Base-by-base conservation (phyloP, 768 basidiomycete species). In the Glaciozyma antarctica region DNA sequence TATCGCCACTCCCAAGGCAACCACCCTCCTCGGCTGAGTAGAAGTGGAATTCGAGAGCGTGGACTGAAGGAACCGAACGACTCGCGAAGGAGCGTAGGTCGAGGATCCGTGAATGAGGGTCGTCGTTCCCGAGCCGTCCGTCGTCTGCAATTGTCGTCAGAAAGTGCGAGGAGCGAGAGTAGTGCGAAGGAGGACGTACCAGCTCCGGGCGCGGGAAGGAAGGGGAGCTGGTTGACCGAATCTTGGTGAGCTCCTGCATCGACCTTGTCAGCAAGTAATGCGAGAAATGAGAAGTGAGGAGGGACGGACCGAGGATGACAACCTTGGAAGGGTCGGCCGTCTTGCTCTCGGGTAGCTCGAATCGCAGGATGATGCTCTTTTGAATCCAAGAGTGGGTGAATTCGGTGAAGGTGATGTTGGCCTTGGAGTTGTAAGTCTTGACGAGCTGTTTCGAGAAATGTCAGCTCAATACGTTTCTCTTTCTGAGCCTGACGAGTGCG, bases 1-100 rank as follows among this genome's bases (percentile, higher is more conserved):
- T 41, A 41, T 41, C 38, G 10, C 38, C 38, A 41, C 38, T 41
- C 2, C 38, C 38, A 41, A 3, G n/a, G 57, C 43, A 69, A 53
- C 78, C 78, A 15, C 78, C 78, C 66, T 79, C 78, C 64, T 79
- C 78, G 3, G 78, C 78, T 7, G 73, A 73, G 68, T 73, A 79
- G 65, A 75, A 78, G 68, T 76, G 75, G 66, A 78, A 77, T 66
- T 80, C 78, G 62, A 80, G 71, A 9, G 77, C 74, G 22, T 73
- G 71, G 21, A 66, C 63, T 12, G 63, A 61, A 30, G 79, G 79
- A 13, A 68, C 74, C n/a, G 68, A 70, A 78, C 43, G 70, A 68
- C 17, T 73, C 68, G 19, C 60, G 57, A 30, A 74, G 67, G 19
- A 80, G 73, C 19, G 73, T n/a, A 74, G 15, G 70, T 64, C n/a